phyloP scores from a whole-genome alignment of 345 rosid species.

The Hibiscus mutabilis region DNA sequence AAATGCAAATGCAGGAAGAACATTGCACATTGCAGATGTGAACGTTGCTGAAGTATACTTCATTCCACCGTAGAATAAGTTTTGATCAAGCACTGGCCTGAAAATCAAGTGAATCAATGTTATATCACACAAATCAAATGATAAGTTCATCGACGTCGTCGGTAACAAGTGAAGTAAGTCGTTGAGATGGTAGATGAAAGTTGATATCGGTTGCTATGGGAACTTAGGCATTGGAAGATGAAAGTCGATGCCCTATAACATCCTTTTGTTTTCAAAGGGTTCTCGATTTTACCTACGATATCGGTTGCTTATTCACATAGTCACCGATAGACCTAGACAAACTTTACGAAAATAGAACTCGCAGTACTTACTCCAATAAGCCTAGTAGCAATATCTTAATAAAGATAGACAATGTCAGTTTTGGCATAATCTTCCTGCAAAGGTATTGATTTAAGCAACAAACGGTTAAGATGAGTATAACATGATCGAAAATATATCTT shows the following conservation, averaged over 20 bases:
- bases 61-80: constrained; percentile 72
- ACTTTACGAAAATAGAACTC: neutral
- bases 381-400: constrained; percentile 39
- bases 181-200: neutral
- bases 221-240: neutral
- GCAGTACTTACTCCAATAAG: constrained; percentile 13
- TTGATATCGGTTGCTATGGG: neutral
- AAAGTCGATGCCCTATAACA: neutral
- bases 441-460: no score
- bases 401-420: constrained; percentile 62
- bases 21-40: constrained; percentile 67
- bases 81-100: constrained; percentile 66
- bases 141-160: neutral
- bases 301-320: neutral
- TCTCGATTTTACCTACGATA: neutral
- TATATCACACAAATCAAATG: neutral
- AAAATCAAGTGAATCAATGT: neutral
- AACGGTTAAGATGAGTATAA: constrained; percentile 22
- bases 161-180: neutral
- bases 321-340: neutral
- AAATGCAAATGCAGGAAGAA: constrained; percentile 83
- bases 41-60: constrained; percentile 81
- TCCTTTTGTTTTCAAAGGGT: neutral
- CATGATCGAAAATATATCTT: neutral
- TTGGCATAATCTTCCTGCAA: constrained; percentile 70